A percentile compares a stretch with the other conserved stretches of the same genome.
phyloP scores from a whole-genome alignment of 345 rosid species.

The Raphanus sativus region DNA sequence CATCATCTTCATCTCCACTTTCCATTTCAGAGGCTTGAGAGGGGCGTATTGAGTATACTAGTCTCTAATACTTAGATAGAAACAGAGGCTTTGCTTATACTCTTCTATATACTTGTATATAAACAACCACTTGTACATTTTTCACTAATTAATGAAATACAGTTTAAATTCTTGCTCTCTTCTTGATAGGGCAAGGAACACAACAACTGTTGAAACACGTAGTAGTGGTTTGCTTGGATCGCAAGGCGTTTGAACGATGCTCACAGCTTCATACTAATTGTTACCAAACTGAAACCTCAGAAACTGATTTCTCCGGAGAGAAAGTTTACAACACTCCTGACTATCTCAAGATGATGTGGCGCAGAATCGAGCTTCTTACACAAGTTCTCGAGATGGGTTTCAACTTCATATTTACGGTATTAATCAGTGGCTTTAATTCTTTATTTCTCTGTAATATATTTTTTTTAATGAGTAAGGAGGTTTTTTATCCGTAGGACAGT shows the following conservation, averaged over 20 bases:
- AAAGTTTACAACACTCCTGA: conserved; percentile 56
- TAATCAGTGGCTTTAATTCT: not conserved
- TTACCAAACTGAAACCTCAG: conserved; percentile 34
- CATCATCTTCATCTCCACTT: not conserved
- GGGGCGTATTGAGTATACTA: not conserved
- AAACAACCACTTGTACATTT: not conserved
- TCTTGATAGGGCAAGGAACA: conserved; percentile 48
- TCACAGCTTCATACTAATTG: conserved; percentile 46
- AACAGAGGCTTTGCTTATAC: not conserved
- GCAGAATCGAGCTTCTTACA: conserved; percentile 51
- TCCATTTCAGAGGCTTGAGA: not conserved
- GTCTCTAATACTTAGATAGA: not conserved
- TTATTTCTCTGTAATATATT: not conserved
- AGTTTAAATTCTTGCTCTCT: not conserved
- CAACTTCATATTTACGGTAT: conserved; percentile 69
- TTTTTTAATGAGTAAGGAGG: not conserved
- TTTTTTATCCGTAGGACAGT: not conserved
- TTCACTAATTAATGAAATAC: not conserved
- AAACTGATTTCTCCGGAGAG: conserved; percentile 47
- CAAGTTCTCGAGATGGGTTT: conserved; percentile 60
- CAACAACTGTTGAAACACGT: conserved; percentile 47
- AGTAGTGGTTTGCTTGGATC: conserved; percentile 56
- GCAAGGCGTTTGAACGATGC: conserved; percentile 57
- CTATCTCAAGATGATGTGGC: conserved; percentile 81
- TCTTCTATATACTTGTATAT: not conserved